Conservation (phyloP, 1,139 yeast species). For the Blastobotrys capitulatus region DNA sequence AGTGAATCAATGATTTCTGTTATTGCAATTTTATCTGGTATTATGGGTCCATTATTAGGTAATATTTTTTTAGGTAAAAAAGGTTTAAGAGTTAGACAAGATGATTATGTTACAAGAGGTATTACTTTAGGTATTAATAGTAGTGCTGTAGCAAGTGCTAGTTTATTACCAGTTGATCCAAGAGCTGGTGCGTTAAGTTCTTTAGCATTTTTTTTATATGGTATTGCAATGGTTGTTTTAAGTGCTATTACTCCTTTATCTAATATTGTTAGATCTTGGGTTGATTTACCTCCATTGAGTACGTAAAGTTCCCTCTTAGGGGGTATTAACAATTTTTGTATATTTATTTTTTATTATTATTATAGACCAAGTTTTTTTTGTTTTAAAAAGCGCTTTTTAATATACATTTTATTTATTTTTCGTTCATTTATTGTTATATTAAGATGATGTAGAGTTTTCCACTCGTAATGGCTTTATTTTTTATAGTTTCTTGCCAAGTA, state of each 20-base stretch:
- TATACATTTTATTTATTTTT: too few relatives aligned
- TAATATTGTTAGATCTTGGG: slow-evolving; percentile 33
- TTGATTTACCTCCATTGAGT: slow-evolving; percentile 12
- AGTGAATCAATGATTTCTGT: slow-evolving; percentile 71
- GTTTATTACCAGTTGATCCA: slow-evolving; percentile 61
- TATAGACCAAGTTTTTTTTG: neutral
- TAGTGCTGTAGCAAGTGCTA: slow-evolving; percentile 81
- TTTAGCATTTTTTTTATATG: slow-evolving; percentile 64
- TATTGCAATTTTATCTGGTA: slow-evolving; percentile 72
- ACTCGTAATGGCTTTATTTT: too few relatives aligned
- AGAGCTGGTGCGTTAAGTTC: slow-evolving; percentile 78
- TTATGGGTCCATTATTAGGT: slow-evolving; percentile 67
- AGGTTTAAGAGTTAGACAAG: slow-evolving; percentile 46
- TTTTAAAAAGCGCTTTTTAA: too few relatives aligned
- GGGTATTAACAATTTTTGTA: neutral
- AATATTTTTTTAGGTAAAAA: slow-evolving; percentile 43
- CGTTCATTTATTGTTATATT: too few relatives aligned
- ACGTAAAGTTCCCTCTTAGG: neutral
- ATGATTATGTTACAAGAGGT: slow-evolving; percentile 72
- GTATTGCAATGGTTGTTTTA: slow-evolving; percentile 65
- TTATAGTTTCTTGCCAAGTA: too few relatives aligned
- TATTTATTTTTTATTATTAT: neutral
- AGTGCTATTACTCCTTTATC: slow-evolving; percentile 53
- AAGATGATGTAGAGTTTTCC: too few relatives aligned
- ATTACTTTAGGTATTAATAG: slow-evolving; percentile 71